Evolutionary conservation across 2,329 filamentous ascomycete species (phyloP).

Genomic region (Ophiostoma sp.): DNA sequence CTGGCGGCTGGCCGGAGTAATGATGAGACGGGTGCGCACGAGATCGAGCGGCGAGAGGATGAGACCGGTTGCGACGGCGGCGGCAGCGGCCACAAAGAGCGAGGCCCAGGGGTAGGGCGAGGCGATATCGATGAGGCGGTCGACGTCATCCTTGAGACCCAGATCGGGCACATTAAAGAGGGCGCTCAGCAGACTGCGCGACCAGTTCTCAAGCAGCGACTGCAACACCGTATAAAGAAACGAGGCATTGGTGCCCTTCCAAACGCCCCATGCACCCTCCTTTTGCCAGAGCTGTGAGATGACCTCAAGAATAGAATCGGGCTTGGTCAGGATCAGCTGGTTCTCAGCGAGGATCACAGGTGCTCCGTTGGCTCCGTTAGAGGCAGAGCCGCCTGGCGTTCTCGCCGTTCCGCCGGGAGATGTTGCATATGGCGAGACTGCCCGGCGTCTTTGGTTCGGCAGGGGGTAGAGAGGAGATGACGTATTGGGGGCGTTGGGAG

Average conservation of each 20-base stretch:
- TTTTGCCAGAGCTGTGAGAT: constrained; percentile 85
- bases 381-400: neutral
- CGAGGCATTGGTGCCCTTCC: constrained; percentile 90
- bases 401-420: neutral
- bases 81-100: constrained; percentile 67
- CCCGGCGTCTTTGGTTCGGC: constrained; percentile 35
- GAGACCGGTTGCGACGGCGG: constrained; percentile 71
- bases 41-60: constrained; percentile 86
- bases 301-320: constrained; percentile 82
- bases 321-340: constrained; percentile 68
- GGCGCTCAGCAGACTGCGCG: constrained; percentile 84
- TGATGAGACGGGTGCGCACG: constrained; percentile 81
- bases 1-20: constrained; percentile 74
- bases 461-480: constrained; percentile 49
- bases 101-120: constrained; percentile 81
- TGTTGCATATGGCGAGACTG: constrained; percentile 1
- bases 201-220: constrained; percentile 88
- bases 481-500: constrained; percentile 60
- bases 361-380: neutral
- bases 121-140: constrained; percentile 70
- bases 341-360: constrained; percentile 44
- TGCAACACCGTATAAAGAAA: constrained; percentile 88
- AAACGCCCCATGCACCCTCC: constrained; percentile 87
- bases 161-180: constrained; percentile 87
- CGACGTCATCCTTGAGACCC: constrained; percentile 72